Conservation (phyloP, 2,329 filamentous ascomycete species). For the Alternaria ventricosa region DNA sequence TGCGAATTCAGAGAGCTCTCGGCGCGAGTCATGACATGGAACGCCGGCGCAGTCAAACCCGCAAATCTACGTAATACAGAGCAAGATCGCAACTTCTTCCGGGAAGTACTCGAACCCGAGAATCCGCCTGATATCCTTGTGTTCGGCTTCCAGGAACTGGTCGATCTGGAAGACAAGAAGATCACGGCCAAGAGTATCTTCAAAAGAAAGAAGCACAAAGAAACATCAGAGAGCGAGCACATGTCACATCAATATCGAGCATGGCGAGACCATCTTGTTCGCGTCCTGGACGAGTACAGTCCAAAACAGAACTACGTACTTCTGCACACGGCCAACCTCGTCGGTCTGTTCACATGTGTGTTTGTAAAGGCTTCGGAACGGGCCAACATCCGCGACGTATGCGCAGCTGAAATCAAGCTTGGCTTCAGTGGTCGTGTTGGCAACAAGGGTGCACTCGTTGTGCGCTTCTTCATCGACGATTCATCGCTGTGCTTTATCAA, state of each 20-base stretch:
- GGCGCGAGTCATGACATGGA: constrained; percentile 89
- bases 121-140: constrained; percentile 86
- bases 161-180: constrained; percentile 96
- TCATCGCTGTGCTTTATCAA: constrained; percentile 96
- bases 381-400: constrained; percentile 76
- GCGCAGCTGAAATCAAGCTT: constrained; percentile 85
- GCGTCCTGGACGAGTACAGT: constrained; percentile 83
- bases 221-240: constrained; percentile 80
- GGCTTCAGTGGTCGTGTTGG: constrained; percentile 95
- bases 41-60: constrained; percentile 95
- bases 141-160: constrained; percentile 98
- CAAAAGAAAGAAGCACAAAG: constrained; percentile 78
- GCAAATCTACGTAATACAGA: constrained; percentile 75
- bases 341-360: constrained; percentile 93
- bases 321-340: constrained; percentile 86
- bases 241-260: constrained; percentile 98
- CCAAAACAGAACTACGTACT: constrained; percentile 80
- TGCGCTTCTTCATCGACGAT: constrained; percentile 93
- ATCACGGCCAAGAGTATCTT: constrained; percentile 95
- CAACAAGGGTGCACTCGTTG: constrained; percentile 91
- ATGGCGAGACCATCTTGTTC: constrained; percentile 89
- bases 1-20: constrained; percentile 85
- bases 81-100: constrained; percentile 78
- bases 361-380: constrained; percentile 86
- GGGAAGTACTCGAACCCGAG: constrained; percentile 76